Percentiles rank a stretch among this genome's conserved stretches.
phyloP scores from a whole-genome alignment of 2,329 filamentous ascomycete genomes.

The Ceratocystis papillata region DNA sequence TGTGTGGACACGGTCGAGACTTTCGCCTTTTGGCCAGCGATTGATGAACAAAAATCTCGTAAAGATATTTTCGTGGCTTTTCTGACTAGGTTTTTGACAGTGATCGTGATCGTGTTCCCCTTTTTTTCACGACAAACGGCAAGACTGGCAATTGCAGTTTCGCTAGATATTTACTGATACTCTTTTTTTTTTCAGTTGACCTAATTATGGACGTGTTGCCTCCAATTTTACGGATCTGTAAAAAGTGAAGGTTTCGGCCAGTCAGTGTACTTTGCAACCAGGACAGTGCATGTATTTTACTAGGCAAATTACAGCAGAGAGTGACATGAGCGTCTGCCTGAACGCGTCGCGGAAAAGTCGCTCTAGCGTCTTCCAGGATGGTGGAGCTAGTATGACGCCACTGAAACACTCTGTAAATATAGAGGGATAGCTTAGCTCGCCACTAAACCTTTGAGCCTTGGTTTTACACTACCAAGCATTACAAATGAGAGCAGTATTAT shows the following conservation, averaged over 20 bases:
- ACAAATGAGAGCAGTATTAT: background rate
- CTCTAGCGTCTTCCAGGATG: background rate
- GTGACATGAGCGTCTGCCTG: background rate
- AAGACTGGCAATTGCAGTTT: background rate
- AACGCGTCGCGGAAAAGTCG: background rate
- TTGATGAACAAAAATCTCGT: background rate
- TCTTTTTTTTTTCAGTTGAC: background rate
- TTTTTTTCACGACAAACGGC: background rate
- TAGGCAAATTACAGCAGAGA: background rate
- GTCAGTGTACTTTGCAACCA: background rate
- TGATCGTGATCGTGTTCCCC: background rate
- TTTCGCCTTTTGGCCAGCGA: background rate
- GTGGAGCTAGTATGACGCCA: background rate
- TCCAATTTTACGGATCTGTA: slow-evolving; percentile 1
- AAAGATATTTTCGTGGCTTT: background rate
- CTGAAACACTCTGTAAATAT: slow-evolving; percentile 1
- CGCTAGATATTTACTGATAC: background rate
- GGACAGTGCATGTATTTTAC: slow-evolving; percentile 3
- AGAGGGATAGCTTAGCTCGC: background rate
- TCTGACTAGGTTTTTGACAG: background rate
- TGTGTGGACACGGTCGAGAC: background rate
- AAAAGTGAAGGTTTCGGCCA: slow-evolving; percentile 6
- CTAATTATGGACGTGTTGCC: background rate
- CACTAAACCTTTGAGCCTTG: background rate
- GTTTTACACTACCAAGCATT: background rate